phyloP scores from a whole-genome alignment of 1,284 basidiomycete genomes.

The Earliella scabrosa region DNA sequence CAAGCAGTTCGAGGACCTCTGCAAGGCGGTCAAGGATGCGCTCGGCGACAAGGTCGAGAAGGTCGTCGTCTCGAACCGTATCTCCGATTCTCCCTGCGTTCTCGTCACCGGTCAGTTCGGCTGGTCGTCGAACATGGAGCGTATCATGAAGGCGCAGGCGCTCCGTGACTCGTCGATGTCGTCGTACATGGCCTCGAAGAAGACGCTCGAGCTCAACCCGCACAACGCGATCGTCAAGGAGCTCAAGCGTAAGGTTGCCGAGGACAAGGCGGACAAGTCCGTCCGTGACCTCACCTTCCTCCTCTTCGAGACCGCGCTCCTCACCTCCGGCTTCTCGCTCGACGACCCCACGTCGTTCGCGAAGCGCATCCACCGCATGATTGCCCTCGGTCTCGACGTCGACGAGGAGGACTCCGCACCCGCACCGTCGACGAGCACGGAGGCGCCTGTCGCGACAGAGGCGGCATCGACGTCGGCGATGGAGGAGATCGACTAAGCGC shows the following conservation, averaged over 20 bases:
- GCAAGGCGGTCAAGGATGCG: conserved; percentile 96
- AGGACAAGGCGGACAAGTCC: conserved; percentile 99
- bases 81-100: conserved; percentile 94
- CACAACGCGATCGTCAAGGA: conserved; percentile 95
- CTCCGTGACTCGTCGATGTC: conserved; percentile 99
- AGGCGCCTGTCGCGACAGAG: conserved; percentile 54
- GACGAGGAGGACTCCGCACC: conserved; percentile 67
- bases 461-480: conserved; percentile 73
- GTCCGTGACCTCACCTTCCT: conserved; percentile 96
- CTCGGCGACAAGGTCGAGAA: conserved; percentile 99
- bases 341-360: conserved; percentile 96
- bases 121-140: conserved; percentile 99
- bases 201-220: conserved; percentile 99
- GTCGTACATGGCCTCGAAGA: conserved; percentile 99
- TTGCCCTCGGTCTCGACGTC: conserved; percentile 84
- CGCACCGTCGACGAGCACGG: conserved; percentile 39
- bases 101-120: conserved; percentile 99
- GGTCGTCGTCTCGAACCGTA: conserved; percentile 98
- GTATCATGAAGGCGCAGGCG: conserved; percentile 99
- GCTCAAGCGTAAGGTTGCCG: conserved; percentile 91
- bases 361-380: conserved; percentile 97
- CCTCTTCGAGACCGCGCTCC: conserved; percentile 95
- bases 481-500: conserved; percentile 82
- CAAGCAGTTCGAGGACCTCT: conserved; percentile 87
- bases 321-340: conserved; percentile 93